phyloP scores from a whole-genome alignment of 345 rosid species.

The Hibiscus tridactylites region DNA sequence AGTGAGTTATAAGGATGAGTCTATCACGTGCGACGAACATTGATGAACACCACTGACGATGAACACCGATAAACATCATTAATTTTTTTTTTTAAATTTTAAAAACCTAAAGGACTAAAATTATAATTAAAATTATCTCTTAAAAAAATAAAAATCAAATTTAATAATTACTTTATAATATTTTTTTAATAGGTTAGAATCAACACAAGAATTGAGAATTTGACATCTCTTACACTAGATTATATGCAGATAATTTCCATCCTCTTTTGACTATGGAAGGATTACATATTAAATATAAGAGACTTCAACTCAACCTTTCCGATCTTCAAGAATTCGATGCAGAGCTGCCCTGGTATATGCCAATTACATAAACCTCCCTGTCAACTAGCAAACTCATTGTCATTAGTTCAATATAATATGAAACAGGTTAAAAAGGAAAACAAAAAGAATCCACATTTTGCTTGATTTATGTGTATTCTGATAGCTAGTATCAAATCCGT shows the following conservation, averaged over 20 bases:
- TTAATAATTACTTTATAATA: too few species aligned
- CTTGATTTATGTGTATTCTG: not conserved
- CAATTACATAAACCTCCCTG: conserved; percentile 60
- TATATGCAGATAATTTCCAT: not conserved
- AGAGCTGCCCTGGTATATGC: conserved; percentile 57
- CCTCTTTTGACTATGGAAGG: too few species aligned
- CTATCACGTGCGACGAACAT: too few species aligned
- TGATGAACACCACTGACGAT: too few species aligned
- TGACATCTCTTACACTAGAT: too few species aligned
- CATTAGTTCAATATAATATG: not conserved
- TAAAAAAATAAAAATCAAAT: too few species aligned
- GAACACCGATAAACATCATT: too few species aligned
- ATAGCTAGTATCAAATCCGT: not conserved
- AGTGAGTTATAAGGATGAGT: too few species aligned
- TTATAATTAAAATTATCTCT: too few species aligned
- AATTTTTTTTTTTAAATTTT: too few species aligned
- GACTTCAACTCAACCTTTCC: conserved; percentile 60
- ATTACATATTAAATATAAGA: not conserved
- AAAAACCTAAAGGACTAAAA: too few species aligned
- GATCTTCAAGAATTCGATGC: conserved; percentile 37
- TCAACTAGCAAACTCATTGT: not conserved
- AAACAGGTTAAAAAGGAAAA: not conserved
- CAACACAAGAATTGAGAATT: not conserved
- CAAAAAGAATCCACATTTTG: not conserved
- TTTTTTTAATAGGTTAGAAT: too few species aligned